Conservation (phyloP, 23 red algal genomes). For the Porphyridium purpureum region DNA sequence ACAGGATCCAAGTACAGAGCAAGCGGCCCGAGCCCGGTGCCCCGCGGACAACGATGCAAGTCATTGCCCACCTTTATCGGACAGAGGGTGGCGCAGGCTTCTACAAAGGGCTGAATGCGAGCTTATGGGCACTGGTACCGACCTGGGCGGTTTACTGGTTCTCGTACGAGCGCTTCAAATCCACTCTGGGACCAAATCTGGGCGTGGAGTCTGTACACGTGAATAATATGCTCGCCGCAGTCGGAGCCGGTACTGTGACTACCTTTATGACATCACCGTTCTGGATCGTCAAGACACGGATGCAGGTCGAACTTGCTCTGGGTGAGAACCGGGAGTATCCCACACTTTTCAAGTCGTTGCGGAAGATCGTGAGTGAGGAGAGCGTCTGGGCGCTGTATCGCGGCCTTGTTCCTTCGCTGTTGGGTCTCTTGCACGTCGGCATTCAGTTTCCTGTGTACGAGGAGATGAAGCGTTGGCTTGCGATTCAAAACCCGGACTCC, state of each 20-base stretch:
- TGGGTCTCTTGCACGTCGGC: slow-evolving; percentile 21
- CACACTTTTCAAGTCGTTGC: slow-evolving; percentile 1
- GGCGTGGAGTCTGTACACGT: neutral
- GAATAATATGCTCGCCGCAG: slow-evolving; percentile 3
- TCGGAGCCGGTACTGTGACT: slow-evolving; percentile 18
- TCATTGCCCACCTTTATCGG: neutral
- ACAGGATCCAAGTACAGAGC: too few species aligned
- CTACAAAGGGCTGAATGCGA: slow-evolving; percentile 67
- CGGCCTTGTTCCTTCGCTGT: slow-evolving; percentile 12
- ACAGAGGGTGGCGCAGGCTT: slow-evolving; percentile 36
- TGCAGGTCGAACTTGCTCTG: slow-evolving; percentile 21
- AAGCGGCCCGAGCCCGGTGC: too few species aligned
- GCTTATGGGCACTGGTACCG: slow-evolving; percentile 84
- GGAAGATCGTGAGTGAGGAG: slow-evolving; percentile 12
- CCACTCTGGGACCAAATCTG: neutral
- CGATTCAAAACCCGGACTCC: neutral
- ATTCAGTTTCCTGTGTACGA: slow-evolving; percentile 40
- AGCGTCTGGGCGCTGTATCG: slow-evolving; percentile 22
- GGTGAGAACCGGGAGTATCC: slow-evolving; percentile 1
- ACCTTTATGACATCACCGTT: slow-evolving; percentile 13
- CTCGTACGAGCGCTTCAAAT: slow-evolving; percentile 71
- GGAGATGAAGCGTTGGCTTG: slow-evolving; percentile 7
- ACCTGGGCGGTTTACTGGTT: slow-evolving; percentile 96
- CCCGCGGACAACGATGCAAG: too few species aligned
- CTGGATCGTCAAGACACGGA: slow-evolving; percentile 31